These are phyloP conservation scores for Fusarium clavum DNA, from an alignment of 2,329 filamentous ascomycete species.

Conservation along the genomic window DNA sequence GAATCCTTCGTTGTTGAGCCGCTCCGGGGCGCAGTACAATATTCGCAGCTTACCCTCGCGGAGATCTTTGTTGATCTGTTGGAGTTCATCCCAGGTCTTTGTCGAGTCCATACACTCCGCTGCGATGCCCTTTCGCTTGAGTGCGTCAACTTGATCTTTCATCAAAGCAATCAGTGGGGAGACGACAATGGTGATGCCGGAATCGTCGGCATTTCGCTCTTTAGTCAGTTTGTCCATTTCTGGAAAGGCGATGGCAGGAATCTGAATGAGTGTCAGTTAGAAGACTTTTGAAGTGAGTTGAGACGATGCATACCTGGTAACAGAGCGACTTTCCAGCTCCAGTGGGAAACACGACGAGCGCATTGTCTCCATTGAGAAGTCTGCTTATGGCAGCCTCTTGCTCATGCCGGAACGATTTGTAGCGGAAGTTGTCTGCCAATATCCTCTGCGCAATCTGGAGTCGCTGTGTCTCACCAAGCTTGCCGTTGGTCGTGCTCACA, in stretches of 20 bases:
- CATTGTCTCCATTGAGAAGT: constrained; percentile 55
- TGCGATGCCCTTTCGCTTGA: constrained; percentile 60
- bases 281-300: too few relatives aligned
- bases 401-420: constrained; percentile 57
- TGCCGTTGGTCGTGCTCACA: not conserved
- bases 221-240: constrained; percentile 53
- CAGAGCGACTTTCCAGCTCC: constrained; percentile 63
- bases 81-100: constrained; percentile 61
- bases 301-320: constrained; percentile 55
- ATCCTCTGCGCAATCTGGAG: constrained; percentile 45
- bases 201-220: constrained; percentile 45
- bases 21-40: constrained; percentile 69
- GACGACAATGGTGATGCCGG: constrained; percentile 67
- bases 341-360: constrained; percentile 60
- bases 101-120: constrained; percentile 68
- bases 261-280: constrained; percentile 45
- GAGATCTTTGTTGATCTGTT: constrained; percentile 52
- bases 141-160: constrained; percentile 70
- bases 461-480: constrained; percentile 3
- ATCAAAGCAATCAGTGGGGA: constrained; percentile 68
- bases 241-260: constrained; percentile 61
- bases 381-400: constrained; percentile 56
- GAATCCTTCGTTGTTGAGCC: constrained; percentile 71
- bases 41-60: constrained; percentile 62
- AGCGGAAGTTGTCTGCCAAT: constrained; percentile 55